phyloP scores from a whole-genome alignment of 225 moss, liverwort and hornwort species.

The Asterella californica region DNA sequence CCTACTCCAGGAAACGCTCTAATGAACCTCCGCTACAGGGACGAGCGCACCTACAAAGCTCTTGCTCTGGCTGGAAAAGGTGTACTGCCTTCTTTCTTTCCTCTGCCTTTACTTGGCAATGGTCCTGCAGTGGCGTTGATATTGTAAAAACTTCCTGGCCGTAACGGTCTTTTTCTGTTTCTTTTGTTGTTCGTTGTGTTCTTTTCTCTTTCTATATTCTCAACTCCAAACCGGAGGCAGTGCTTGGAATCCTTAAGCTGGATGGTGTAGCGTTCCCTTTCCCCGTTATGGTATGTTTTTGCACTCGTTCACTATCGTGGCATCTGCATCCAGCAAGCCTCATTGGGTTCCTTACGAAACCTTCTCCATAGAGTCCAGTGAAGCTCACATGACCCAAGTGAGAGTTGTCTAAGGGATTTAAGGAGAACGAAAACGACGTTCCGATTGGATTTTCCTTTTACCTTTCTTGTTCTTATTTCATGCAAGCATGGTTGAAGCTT shows the following conservation, averaged over 20 bases:
- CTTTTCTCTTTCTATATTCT: no score
- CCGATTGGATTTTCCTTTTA: no score
- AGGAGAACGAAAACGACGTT: no score
- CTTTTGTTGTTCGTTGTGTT: no score
- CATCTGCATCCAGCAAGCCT: neutral
- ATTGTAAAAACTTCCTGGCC: no score
- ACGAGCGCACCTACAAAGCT: slow-evolving; percentile 69
- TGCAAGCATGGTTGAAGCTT: no score
- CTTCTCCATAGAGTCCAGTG: no score
- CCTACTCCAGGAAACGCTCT: slow-evolving; percentile 92
- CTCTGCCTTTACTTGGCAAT: neutral
- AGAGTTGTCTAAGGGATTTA: neutral
- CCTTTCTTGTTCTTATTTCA: no score
- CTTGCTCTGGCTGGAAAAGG: slow-evolving; percentile 71
- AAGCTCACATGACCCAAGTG: neutral
- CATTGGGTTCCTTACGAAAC: neutral
- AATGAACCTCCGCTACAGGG: slow-evolving; percentile 91
- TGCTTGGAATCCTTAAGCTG: no score
- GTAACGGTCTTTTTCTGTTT: no score
- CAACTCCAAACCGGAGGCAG: no score
- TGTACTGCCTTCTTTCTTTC: neutral
- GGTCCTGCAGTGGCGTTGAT: neutral
- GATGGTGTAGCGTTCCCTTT: neutral
- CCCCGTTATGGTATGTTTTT: neutral
- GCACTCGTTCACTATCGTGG: neutral